Base-by-base conservation (phyloP, 768 basidiomycete genomes). In the Leccinum pellstonianum region DNA sequence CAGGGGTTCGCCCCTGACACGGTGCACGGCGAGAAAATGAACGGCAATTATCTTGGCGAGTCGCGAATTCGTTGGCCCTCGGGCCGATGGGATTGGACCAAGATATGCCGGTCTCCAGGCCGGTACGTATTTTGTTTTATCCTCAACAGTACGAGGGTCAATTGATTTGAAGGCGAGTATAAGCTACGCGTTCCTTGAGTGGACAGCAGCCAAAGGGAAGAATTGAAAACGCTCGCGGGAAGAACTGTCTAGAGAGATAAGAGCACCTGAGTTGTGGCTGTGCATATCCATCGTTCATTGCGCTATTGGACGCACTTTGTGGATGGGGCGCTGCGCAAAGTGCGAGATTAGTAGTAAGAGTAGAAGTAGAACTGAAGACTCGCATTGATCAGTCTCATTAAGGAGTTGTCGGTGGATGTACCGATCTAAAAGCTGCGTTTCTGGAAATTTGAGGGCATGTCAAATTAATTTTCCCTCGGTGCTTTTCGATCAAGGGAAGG, bases 1-100 rank as follows among this genome's bases (percentile, higher is more conserved):
- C 64, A 73, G 64, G 64, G 66, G 69, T 41, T 46, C 29, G 10
- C 55, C 64, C 59, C 56, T 72, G 59, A 60, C 53, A 58, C 50
- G 54, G 51, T 59, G 61, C 50, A 23, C 50, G 27, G 54, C 5
- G 37, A 49, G 54, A 43, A 62, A 69, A 70, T 69, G 70, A 70
- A 70, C 67, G 64, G 70, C 62, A 71, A 58, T 47, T 56, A 59
- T 57, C 54, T 51, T 60, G 60, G 60, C 37, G 71, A 60, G 59
- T 63, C 62, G 54, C 61, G 62, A 60, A 60, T 57, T 59, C 3
- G 59, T 41, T 41, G 52, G 29, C 56, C 53, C 55, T 60, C 56
- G 58, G 67, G 33, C 57, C 63, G 56, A 49, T n/a, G 49, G 47
- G 27, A 51, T 66, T 55, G 53, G 57, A 23, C 38, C 27, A 53